Evolutionary conservation across 495 filamentous ascomycete species (phyloP).

Genomic region (Podospora fimiseda): DNA sequence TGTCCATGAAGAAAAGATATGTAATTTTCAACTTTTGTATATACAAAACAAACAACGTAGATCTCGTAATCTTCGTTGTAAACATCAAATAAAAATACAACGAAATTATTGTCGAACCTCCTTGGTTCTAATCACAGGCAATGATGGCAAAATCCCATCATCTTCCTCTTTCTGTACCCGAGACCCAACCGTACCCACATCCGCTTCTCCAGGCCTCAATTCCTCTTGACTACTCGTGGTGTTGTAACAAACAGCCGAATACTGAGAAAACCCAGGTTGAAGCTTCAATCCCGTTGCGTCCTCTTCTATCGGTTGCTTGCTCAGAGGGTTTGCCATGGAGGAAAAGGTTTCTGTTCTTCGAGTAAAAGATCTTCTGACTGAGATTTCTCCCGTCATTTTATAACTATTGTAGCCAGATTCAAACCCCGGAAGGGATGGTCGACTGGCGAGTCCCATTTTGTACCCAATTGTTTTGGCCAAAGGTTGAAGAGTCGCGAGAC

Average conservation of each 20-base stretch:
- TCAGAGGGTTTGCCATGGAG: not conserved
- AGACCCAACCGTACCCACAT: too few relatives aligned
- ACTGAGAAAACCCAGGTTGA: conserved; percentile 5
- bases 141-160: too few relatives aligned
- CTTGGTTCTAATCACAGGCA: too few relatives aligned
- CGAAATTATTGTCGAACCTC: too few relatives aligned
- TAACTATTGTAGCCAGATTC: not conserved
- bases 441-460: conserved; percentile 7
- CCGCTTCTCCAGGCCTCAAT: not conserved
- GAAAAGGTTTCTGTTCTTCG: not conserved
- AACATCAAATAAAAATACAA: too few relatives aligned
- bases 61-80: too few relatives aligned
- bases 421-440: not conserved
- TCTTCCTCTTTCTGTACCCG: too few relatives aligned
- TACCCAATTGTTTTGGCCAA: conserved; percentile 13
- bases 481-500: conserved; percentile 30
- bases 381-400: not conserved
- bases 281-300: conserved; percentile 1
- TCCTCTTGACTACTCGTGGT: conserved; percentile 10
- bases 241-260: conserved; percentile 12
- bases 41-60: too few relatives aligned
- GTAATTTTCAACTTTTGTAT: too few relatives aligned
- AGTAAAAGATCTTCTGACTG: conserved; percentile 10
- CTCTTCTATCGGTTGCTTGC: not conserved
- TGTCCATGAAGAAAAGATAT: too few relatives aligned